Evolutionary conservation across 306 rosid species (phyloP).

Genomic region (Hippophae gyantsensis): DNA sequence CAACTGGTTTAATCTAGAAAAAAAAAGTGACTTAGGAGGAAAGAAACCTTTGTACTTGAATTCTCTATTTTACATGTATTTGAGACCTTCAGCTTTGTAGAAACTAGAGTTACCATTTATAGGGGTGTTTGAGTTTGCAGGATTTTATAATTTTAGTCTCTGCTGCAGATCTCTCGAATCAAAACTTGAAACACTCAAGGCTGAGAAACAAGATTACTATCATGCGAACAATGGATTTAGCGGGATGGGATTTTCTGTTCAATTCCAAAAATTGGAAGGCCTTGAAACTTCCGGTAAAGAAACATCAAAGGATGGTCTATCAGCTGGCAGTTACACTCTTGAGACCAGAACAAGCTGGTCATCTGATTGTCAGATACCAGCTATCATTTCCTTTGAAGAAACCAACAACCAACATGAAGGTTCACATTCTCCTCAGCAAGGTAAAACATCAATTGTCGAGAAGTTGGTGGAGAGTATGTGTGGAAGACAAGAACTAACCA

Average conservation of each 20-base stretch:
- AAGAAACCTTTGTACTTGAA: too few relatives aligned
- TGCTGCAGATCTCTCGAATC: slow-evolving; percentile 60
- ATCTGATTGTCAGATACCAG: slow-evolving; percentile 28
- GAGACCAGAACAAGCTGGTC: slow-evolving; percentile 42
- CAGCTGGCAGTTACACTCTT: slow-evolving; percentile 73
- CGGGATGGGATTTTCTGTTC: slow-evolving; percentile 30
- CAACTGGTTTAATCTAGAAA: too few relatives aligned
- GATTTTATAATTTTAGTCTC: neutral
- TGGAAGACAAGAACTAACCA: slow-evolving; percentile 28
- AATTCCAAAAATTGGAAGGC: slow-evolving; percentile 34
- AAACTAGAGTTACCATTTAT: too few relatives aligned
- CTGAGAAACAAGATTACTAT: slow-evolving; percentile 30
- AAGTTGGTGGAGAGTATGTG: slow-evolving; percentile 20
- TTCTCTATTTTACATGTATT: too few relatives aligned
- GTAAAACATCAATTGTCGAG: slow-evolving; percentile 23
- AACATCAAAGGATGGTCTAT: slow-evolving; percentile 45
- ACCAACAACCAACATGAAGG: slow-evolving; percentile 34
- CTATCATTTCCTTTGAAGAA: slow-evolving; percentile 24
- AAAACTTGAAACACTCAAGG: slow-evolving; percentile 54
- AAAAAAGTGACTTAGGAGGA: too few relatives aligned
- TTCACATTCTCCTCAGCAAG: slow-evolving; percentile 18
- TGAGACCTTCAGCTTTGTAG: too few relatives aligned
- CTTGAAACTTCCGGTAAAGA: slow-evolving; percentile 39
- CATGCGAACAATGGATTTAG: slow-evolving; percentile 28
- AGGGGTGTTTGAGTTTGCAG: slow-evolving; percentile 8